A percentile compares a stretch with the other conserved stretches of the same genome.
Evolutionary conservation across 345 rosid genomes (phyloP).

Genomic region (Hibiscus syriacus): DNA sequence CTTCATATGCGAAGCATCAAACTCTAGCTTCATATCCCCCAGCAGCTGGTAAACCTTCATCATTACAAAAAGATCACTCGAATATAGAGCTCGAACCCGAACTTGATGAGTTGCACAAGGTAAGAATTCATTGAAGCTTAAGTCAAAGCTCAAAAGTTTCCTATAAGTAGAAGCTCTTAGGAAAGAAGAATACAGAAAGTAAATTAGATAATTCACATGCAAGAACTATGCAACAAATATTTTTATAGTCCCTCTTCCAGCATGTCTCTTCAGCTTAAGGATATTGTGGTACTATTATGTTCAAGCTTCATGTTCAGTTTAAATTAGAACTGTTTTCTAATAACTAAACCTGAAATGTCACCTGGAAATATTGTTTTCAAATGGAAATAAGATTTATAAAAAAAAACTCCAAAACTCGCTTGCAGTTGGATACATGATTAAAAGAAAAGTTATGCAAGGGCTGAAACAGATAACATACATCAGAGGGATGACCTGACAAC

Average conservation of each 20-base stretch:
- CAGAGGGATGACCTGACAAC: constrained; percentile 57
- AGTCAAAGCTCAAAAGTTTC: background rate
- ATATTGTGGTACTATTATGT: background rate
- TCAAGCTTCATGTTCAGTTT: background rate
- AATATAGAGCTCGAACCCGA: constrained; percentile 16
- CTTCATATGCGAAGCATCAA: constrained; percentile 61
- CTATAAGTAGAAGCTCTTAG: background rate
- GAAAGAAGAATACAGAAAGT: background rate
- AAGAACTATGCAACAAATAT: background rate
- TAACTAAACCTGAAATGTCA: background rate
- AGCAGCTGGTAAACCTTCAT: constrained; percentile 76
- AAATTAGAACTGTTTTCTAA: background rate
- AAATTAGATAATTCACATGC: background rate
- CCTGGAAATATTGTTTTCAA: background rate
- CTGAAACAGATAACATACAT: constrained; percentile 29
- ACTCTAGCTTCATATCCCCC: constrained; percentile 73
- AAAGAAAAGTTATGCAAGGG: background rate
- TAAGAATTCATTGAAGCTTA: background rate
- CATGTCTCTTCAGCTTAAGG: background rate
- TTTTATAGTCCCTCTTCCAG: background rate
- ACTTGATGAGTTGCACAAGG: background rate
- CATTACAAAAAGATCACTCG: constrained; percentile 11
- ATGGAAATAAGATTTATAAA: background rate
- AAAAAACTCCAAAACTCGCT: background rate
- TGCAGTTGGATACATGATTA: background rate